Evolutionary conservation across 345 rosid genomes (phyloP), one percentile per base, ranked within the genome.

Genomic region (Clarkia xantiana): DNA sequence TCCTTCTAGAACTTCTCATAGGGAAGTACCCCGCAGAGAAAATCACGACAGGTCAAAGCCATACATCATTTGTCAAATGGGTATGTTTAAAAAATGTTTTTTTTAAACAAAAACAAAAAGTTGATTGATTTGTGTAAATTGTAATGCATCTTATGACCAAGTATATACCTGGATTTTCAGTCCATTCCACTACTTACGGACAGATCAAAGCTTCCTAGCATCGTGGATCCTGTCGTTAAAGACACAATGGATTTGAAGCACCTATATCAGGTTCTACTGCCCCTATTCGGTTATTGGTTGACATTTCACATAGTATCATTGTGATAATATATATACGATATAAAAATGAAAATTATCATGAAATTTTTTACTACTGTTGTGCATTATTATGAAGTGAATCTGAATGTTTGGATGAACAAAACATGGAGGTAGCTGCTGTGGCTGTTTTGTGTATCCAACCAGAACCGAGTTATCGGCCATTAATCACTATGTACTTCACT

Each of bases 161-260:
- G 11, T 10, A 50, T 55, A 56, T 50, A 13, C 19, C 50, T 9
- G 1, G 11, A 4, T 17, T 61, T 38, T 52, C 65, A 90, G 96
- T 96, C 91, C 55, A 80, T 84, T 69, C 96, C 97, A 52, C 88
- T 75, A 67, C 94, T 90, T 9, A 86, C 80, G 6, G 94, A 90
- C 65, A 60, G 97, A 70, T 66, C 83, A 15, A 90, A 81, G 70
- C 97, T 90, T 52, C 96, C 97, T 6, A 79, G 57, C 51, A 75
- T 90, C 4, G 78, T 90, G 34, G 89, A 86, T 71, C 84, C 93
- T n/a, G 79, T 70, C 34, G 75, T 90, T 62, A 81, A 61, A 69
- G 81, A 78, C 62, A 71, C 81, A 1, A 86, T 86, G 96, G 96
- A 86, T 48, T 67, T 83, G 45, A 90, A 83, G 70, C 94, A 90